phyloP scores from a whole-genome alignment of 2,329 filamentous ascomycete species.

The Neoarthrinium moseri region DNA sequence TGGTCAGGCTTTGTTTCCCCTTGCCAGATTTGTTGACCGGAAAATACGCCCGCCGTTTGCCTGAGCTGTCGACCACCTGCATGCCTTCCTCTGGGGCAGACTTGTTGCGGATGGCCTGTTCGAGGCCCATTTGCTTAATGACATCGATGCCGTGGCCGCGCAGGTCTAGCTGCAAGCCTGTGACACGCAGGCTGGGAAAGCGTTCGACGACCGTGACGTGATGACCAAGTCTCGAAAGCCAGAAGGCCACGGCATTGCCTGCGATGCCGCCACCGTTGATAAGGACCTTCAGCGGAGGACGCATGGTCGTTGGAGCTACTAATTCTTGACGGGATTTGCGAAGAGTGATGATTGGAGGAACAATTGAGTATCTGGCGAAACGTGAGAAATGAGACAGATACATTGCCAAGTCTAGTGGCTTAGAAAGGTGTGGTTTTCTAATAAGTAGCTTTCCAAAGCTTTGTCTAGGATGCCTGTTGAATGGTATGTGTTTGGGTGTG shows the following conservation, averaged over 20 bases:
- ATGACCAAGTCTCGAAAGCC: conserved; percentile 39
- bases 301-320: no score
- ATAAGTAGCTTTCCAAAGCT: no score
- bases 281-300: conserved; percentile 33
- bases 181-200: conserved; percentile 37
- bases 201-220: conserved; percentile 41
- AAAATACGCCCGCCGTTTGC: conserved; percentile 36
- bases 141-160: conserved; percentile 49
- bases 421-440: no score
- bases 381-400: no score
- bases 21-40: conserved; percentile 37
- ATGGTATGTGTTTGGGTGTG: no score
- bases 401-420: no score
- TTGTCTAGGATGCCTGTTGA: no score
- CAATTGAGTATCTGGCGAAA: no score
- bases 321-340: no score
- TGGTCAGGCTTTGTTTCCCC: conserved; percentile 44
- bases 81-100: conserved; percentile 50
- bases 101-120: conserved; percentile 28
- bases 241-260: conserved; percentile 45
- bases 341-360: no score
- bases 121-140: conserved; percentile 49
- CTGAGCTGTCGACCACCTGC: conserved; percentile 39
- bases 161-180: conserved; percentile 54
- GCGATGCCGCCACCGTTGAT: conserved; percentile 34